Percentiles rank a stretch among this genome's conserved stretches.
Conservation (phyloP, 805 yeast genomes). For the Saturnispora gosingensis region DNA sequence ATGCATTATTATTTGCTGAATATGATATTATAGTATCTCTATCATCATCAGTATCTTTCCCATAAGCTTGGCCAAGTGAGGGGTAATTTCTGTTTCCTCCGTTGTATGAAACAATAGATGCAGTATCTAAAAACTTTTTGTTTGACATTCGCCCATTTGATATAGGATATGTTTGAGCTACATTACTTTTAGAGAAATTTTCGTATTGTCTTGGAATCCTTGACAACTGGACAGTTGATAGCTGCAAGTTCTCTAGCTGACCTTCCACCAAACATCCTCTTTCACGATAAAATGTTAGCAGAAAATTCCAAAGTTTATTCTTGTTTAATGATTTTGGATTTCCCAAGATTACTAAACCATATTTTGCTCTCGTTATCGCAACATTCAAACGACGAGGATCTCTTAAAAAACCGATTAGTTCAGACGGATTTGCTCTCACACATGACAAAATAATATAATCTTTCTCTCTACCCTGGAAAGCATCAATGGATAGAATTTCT, state of each 20-base stretch:
- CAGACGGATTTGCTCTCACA: conserved; percentile 59
- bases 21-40: conserved; percentile 4
- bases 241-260: conserved; percentile 65
- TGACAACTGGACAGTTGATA: conserved; percentile 50
- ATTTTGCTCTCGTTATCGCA: conserved; percentile 81
- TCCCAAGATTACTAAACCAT: conserved; percentile 73
- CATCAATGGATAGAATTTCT: conserved; percentile 77
- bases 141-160: conserved; percentile 3
- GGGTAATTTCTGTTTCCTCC: conserved; percentile 12
- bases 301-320: conserved; percentile 68
- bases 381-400: conserved; percentile 85
- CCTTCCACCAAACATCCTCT: conserved; percentile 88
- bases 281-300: conserved; percentile 71
- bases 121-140: conserved; percentile 29
- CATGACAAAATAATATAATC: conserved; percentile 43
- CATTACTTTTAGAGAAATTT: background rate
- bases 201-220: conserved; percentile 11
- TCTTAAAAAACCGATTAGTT: conserved; percentile 71
- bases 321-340: conserved; percentile 70
- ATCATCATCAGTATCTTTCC: conserved; percentile 8
- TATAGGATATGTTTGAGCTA: conserved; percentile 6
- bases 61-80: conserved; percentile 5
- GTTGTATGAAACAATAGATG: conserved; percentile 31
- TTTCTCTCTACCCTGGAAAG: conserved; percentile 53
- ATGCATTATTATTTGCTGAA: conserved; percentile 1